Percentiles rank a stretch among this genome's conserved stretches.
Conservation (phyloP, 1,139 yeast genomes). For the Yarrowia galli region DNA sequence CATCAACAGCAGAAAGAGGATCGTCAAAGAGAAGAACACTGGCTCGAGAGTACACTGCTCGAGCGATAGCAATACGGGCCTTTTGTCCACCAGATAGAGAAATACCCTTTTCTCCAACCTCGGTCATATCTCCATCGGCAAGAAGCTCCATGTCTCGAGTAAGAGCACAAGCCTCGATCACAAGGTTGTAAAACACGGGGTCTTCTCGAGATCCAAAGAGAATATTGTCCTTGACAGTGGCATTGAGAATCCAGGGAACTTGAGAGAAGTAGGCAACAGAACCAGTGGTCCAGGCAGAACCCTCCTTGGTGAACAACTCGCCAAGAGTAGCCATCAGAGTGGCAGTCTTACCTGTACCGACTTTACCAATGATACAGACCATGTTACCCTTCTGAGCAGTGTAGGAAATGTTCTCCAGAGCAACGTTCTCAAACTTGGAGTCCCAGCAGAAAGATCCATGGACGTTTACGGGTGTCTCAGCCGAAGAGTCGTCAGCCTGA, state of each 20-base stretch:
- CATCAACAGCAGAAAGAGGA: slow-evolving; percentile 81
- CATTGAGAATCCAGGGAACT: slow-evolving; percentile 82
- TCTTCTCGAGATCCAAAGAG: slow-evolving; percentile 82
- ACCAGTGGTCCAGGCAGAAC: slow-evolving; percentile 68
- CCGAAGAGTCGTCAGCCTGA: slow-evolving; percentile 1
- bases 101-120: slow-evolving; percentile 91
- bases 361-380: slow-evolving; percentile 79
- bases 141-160: slow-evolving; percentile 69
- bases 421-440: slow-evolving; percentile 45
- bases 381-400: slow-evolving; percentile 65
- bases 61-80: slow-evolving; percentile 82
- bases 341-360: slow-evolving; percentile 82
- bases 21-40: slow-evolving; percentile 84
- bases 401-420: slow-evolving; percentile 59
- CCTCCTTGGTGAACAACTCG: slow-evolving; percentile 62
- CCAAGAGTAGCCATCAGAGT: slow-evolving; percentile 69
- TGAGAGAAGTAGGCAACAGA: slow-evolving; percentile 83
- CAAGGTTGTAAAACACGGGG: slow-evolving; percentile 67
- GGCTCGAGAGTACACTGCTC: slow-evolving; percentile 87
- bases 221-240: slow-evolving; percentile 74
- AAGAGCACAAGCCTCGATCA: slow-evolving; percentile 80
- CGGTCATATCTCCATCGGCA: slow-evolving; percentile 83
- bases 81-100: slow-evolving; percentile 91
- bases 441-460: slow-evolving; percentile 56
- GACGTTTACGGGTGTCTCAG: slow-evolving; percentile 13